Conservation (phyloP, 306 rosid genomes). For the Arachis stenosperma region DNA sequence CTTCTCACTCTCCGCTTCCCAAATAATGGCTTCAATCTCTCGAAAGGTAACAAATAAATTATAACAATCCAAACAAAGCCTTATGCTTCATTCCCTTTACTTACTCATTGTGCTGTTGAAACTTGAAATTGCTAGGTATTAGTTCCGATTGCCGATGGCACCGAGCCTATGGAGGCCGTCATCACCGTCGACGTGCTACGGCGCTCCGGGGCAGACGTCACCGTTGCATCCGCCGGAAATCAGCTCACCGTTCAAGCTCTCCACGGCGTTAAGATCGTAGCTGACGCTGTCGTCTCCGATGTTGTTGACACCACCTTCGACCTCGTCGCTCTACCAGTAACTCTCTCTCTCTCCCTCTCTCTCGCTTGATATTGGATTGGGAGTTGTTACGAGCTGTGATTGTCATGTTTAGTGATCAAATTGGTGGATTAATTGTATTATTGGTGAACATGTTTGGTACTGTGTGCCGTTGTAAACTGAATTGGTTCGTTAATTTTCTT, state of each 20-base stretch:
- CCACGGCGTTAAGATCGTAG: slow-evolving; percentile 73
- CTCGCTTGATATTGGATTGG: background rate
- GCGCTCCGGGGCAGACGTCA: slow-evolving; percentile 90
- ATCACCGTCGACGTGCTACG: slow-evolving; percentile 83
- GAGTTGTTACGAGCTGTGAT: no score
- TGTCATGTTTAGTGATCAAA: background rate
- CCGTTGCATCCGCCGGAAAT: slow-evolving; percentile 72
- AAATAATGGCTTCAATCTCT: slow-evolving; percentile 50
- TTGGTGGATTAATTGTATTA: background rate
- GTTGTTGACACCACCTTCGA: slow-evolving; percentile 59
- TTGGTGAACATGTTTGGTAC: background rate
- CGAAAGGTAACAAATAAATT: slow-evolving; percentile 16
- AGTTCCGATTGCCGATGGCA: slow-evolving; percentile 86
- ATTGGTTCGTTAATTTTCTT: background rate
- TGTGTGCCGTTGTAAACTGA: background rate
- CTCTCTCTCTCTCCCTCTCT: background rate
- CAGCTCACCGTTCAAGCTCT: slow-evolving; percentile 68
- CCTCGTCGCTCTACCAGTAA: slow-evolving; percentile 83
- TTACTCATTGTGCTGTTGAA: background rate
- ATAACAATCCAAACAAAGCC: background rate
- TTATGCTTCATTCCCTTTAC: background rate
- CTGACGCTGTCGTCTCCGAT: slow-evolving; percentile 71
- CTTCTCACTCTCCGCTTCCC: slow-evolving; percentile 41
- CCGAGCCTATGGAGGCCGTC: slow-evolving; percentile 94
- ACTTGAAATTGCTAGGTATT: slow-evolving; percentile 52